Percentiles rank a stretch among this genome's conserved stretches.
Conservation (phyloP, 2,329 filamentous ascomycete species). For the Hypomyces perniciosus region DNA sequence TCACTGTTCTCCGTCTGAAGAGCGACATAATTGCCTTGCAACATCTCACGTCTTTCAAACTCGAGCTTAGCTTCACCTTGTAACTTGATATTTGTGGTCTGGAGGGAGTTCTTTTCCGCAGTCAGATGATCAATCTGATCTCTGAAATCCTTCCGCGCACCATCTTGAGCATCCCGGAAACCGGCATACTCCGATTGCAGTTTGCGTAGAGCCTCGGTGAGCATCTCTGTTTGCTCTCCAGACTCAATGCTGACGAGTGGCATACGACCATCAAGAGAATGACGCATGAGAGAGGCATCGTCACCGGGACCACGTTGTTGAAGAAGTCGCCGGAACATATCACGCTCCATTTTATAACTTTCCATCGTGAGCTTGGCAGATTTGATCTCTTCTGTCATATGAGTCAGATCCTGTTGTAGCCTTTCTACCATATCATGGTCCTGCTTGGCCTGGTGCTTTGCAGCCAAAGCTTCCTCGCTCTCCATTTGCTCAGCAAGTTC, state of each 20-base stretch:
- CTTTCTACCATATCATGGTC: conserved; percentile 68
- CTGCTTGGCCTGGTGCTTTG: conserved; percentile 55
- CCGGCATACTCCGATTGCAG: conserved; percentile 85
- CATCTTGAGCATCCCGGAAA: conserved; percentile 77
- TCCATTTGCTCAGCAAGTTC: conserved; percentile 86
- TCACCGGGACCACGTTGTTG: conserved; percentile 60
- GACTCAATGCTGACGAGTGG: conserved; percentile 55
- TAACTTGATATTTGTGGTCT: conserved; percentile 73
- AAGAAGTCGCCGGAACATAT: conserved; percentile 95
- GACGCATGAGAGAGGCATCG: conserved; percentile 65
- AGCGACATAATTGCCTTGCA: conserved; percentile 80
- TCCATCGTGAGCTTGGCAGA: conserved; percentile 78
- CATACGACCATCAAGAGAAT: conserved; percentile 57
- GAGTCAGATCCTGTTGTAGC: conserved; percentile 65
- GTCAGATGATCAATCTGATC: conserved; percentile 78
- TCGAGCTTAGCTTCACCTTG: conserved; percentile 77
- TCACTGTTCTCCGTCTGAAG: conserved; percentile 80
- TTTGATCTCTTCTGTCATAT: conserved; percentile 76
- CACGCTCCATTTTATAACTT: conserved; percentile 90
- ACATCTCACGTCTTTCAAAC: conserved; percentile 78
- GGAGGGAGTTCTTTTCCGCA: conserved; percentile 72
- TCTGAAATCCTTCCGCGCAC: conserved; percentile 75
- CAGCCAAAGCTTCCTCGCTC: conserved; percentile 73
- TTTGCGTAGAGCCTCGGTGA: conserved; percentile 75
- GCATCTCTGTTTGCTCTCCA: conserved; percentile 50